phyloP scores from a whole-genome alignment of 345 rosid species.

The Toxicodendron radicans region DNA sequence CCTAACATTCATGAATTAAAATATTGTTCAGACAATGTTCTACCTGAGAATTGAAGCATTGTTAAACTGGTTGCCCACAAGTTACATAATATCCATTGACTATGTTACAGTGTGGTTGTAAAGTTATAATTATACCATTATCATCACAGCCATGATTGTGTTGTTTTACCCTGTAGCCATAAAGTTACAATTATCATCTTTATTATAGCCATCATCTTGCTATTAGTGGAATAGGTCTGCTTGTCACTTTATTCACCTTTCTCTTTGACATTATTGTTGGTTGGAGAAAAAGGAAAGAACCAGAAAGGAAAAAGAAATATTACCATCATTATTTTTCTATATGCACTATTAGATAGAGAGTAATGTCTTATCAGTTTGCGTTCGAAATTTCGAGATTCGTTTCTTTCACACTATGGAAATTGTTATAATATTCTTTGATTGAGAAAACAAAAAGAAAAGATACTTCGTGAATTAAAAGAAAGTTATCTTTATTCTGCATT shows the following conservation, averaged over 20 bases:
- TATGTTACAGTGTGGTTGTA: neutral
- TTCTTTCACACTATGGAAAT: too few relatives aligned
- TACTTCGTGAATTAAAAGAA: neutral
- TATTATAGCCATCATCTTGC: neutral
- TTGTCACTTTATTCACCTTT: neutral
- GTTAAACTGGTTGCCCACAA: neutral
- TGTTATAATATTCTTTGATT: neutral
- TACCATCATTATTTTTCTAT: too few relatives aligned
- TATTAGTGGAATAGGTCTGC: too few relatives aligned
- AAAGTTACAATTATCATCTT: neutral
- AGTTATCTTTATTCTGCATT: neutral
- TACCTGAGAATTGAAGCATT: neutral
- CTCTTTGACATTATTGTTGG: neutral
- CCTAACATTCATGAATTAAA: neutral
- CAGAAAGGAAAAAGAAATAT: too few relatives aligned
- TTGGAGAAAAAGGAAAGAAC: neutral
- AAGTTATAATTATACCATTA: neutral
- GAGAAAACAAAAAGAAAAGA: neutral
- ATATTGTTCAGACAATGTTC: neutral
- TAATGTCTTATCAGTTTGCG: too few relatives aligned
- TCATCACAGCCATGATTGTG: slow-evolving; percentile 2
- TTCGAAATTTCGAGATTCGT: too few relatives aligned
- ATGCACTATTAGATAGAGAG: too few relatives aligned
- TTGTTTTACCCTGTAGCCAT: neutral
- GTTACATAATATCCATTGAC: neutral